Base-by-base conservation (phyloP, 352 stramenopile species). In the Sclerospora graminicola region DNA sequence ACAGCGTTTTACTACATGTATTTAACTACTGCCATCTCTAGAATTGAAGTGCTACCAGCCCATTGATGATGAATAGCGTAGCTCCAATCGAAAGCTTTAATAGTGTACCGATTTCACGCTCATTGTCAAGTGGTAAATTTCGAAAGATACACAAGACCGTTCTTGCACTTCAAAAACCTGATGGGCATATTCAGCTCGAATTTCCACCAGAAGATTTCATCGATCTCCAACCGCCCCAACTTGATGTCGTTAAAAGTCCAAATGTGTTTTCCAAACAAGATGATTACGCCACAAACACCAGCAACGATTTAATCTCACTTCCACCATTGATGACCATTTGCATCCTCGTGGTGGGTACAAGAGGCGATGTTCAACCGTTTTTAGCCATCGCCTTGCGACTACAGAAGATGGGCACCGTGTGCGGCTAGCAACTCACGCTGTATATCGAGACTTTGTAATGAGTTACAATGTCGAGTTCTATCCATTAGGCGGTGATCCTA, bases 391-490 rank as follows among this genome's bases (percentile, higher is more conserved):
- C 21, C 21, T n/a, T n/a, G n/a, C n/a, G n/a, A n/a, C n/a, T n/a
- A n/a, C n/a, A n/a, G n/a, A n/a, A n/a, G n/a, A n/a, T n/a, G n/a
- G n/a, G n/a, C n/a, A n/a, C n/a, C 75, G 84, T 10, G 92, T 97
- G 9, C 77, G 92, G 0, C 56, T 98, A 6, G 89, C 89, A 0
- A 96, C 88, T 0, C 90, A 97, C 51, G 72, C 72, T 8, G 66
- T 87, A 2, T 96, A 96, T 58, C 63, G 89, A 13, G 45, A 77
- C 13, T 86, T 86, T 36, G 86, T 97, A 5, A 78, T 67, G 18
- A 67, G 69, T 2, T 59, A 84, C 16, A 69, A 56, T 16, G 57
- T 91, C 13, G 79, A 89, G 57, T 89, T 90, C 44, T 90, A 88
- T 44, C 78, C 79, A 8, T 41, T 90, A 5, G 75, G 21, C 21